phyloP scores from a whole-genome alignment of 345 rosid genomes.

The Camelina neglecta region DNA sequence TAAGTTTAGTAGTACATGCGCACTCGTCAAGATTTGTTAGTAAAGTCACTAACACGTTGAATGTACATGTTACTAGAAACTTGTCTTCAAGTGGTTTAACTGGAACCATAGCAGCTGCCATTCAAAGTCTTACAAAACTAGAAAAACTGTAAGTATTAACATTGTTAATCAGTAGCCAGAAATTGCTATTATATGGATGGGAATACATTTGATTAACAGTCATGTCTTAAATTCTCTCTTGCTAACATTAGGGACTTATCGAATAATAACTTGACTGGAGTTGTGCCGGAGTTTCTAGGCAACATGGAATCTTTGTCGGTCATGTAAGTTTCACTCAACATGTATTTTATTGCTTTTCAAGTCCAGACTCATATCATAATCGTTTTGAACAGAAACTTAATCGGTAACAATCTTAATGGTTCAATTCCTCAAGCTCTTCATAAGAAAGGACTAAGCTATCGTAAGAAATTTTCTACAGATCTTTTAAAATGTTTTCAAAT shows the following conservation, averaged over 20 bases:
- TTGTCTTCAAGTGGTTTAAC: constrained; percentile 48
- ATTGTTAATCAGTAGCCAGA: not conserved
- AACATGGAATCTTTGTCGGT: constrained; percentile 38
- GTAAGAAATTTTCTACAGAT: not conserved
- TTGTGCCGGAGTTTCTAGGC: constrained; percentile 50
- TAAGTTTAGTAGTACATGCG: no score
- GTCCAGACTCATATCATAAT: not conserved
- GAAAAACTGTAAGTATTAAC: constrained; percentile 43
- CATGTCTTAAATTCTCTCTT: not conserved
- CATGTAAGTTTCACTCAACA: constrained; percentile 46
- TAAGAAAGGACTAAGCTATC: not conserved
- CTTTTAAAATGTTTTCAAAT: not conserved
- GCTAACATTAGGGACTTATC: constrained; percentile 55
- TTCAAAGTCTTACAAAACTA: constrained; percentile 38
- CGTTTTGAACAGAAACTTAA: constrained; percentile 43
- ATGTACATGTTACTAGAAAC: constrained; percentile 26
- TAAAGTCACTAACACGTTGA: not conserved
- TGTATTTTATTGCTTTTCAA: not conserved
- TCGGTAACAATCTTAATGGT: constrained; percentile 46
- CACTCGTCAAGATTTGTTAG: not conserved
- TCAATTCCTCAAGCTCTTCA: constrained; percentile 34
- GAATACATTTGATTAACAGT: no score
- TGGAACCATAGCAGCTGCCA: constrained; percentile 33
- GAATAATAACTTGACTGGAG: constrained; percentile 51
- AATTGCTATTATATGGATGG: not conserved